Percentiles rank a stretch among this genome's conserved stretches.
phyloP scores from a whole-genome alignment of 192 early-diverging fungal species.

The Pecoramyces ruminantium region DNA sequence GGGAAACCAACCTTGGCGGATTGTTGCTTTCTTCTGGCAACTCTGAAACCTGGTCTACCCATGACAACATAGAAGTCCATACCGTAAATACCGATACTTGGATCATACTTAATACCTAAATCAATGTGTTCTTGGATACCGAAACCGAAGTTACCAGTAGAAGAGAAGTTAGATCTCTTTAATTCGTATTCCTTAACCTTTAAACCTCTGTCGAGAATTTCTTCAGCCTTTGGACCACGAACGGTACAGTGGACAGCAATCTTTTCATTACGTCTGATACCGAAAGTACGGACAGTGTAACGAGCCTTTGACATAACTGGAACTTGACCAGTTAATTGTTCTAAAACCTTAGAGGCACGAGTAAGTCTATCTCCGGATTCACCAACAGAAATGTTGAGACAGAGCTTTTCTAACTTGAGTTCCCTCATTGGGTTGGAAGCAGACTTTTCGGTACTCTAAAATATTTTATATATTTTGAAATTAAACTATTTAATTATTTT shows the following conservation, averaged over 20 bases:
- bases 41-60: constrained; percentile 92
- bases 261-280: constrained; percentile 99
- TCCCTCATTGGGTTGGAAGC: constrained; percentile 87
- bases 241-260: constrained; percentile 98
- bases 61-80: constrained; percentile 99
- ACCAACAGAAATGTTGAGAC: constrained; percentile 99
- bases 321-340: constrained; percentile 97
- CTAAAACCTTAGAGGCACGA: constrained; percentile 98
- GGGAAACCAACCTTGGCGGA: constrained; percentile 64
- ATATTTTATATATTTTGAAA: neutral
- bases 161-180: constrained; percentile 84
- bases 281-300: constrained; percentile 99
- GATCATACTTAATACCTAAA: constrained; percentile 94
- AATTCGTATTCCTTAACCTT: constrained; percentile 99
- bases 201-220: constrained; percentile 98
- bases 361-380: constrained; percentile 99
- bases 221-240: constrained; percentile 83
- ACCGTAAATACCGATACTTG: constrained; percentile 29
- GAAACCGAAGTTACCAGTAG: constrained; percentile 98
- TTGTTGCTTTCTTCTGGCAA: constrained; percentile 81
- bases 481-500: neutral
- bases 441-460: neutral
- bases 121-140: constrained; percentile 99
- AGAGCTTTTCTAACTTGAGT: constrained; percentile 98
- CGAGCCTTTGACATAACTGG: constrained; percentile 99